These are phyloP conservation scores for Graphilbum fragrans DNA, from an alignment of 2,329 filamentous ascomycete species.

Conservation along the genomic window DNA sequence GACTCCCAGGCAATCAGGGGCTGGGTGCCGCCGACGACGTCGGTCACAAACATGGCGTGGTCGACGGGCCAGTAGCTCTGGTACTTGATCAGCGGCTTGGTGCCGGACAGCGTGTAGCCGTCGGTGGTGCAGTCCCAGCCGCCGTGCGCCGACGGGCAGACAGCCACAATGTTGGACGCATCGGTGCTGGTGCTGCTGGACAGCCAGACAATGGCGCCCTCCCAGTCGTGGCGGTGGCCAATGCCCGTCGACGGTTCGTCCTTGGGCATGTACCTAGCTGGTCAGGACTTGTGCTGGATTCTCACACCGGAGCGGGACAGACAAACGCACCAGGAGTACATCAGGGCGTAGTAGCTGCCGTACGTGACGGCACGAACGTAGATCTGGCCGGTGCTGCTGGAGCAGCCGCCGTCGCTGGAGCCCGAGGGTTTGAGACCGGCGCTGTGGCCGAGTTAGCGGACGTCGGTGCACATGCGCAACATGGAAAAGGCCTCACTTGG, in stretches of 20 bases:
- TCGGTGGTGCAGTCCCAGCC: slow-evolving; percentile 17
- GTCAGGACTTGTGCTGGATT: not conserved
- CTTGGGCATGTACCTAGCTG: slow-evolving; percentile 27
- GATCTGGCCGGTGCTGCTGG: slow-evolving; percentile 22
- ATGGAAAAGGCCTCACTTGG: slow-evolving; percentile 29
- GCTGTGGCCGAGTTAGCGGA: slow-evolving; percentile 8
- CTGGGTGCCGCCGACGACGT: slow-evolving; percentile 20
- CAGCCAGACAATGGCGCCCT: slow-evolving; percentile 20
- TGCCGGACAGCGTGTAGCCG: slow-evolving; percentile 10
- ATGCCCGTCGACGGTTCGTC: slow-evolving; percentile 23
- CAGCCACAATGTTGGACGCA: slow-evolving; percentile 20
- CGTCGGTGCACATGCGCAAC: too few relatives aligned
- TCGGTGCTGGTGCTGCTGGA: slow-evolving; percentile 15
- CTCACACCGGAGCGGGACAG: not conserved
- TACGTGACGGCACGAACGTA: slow-evolving; percentile 20
- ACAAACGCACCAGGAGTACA: slow-evolving; percentile 24
- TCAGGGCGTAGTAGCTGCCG: slow-evolving; percentile 21
- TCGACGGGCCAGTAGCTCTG: slow-evolving; percentile 18
- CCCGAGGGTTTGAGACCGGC: slow-evolving; percentile 22
- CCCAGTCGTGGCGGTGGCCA: slow-evolving; percentile 28
- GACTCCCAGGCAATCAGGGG: slow-evolving; percentile 30
- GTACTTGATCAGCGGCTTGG: slow-evolving; percentile 19
- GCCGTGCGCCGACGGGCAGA: slow-evolving; percentile 23
- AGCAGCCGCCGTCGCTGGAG: slow-evolving; percentile 18
- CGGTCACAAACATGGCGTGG: slow-evolving; percentile 15